These are phyloP conservation scores for Aureobasidium namibiae DNA, from an alignment of 2,329 filamentous ascomycete genomes.

Conservation along the genomic window DNA sequence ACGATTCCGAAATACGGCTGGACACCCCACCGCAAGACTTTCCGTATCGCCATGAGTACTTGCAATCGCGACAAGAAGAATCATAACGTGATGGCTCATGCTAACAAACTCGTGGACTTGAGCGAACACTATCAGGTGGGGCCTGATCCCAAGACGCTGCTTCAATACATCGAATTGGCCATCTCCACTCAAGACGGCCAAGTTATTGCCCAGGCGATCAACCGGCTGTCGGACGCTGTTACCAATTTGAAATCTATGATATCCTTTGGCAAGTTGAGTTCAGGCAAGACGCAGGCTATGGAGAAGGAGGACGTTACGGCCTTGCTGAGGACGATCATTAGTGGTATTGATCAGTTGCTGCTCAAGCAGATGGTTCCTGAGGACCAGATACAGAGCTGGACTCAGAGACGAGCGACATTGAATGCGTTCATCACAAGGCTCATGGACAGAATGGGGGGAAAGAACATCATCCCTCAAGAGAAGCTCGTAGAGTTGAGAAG, in stretches of 20 bases:
- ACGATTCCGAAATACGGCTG: slow-evolving; percentile 30
- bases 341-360: slow-evolving; percentile 24
- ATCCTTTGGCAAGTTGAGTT: slow-evolving; percentile 16
- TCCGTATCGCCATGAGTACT: slow-evolving; percentile 63
- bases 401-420: slow-evolving; percentile 17
- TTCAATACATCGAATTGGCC: slow-evolving; percentile 50
- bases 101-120: slow-evolving; percentile 54
- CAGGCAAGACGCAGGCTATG: not conserved
- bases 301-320: slow-evolving; percentile 16
- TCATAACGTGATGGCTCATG: slow-evolving; percentile 56
- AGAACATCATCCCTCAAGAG: not conserved
- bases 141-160: slow-evolving; percentile 46
- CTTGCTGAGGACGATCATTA: slow-evolving; percentile 20
- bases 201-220: slow-evolving; percentile 21
- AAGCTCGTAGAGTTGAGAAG: slow-evolving; percentile 4
- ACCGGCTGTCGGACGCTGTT: slow-evolving; percentile 19
- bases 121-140: slow-evolving; percentile 44
- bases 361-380: slow-evolving; percentile 18
- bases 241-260: slow-evolving; percentile 19
- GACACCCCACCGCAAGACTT: slow-evolving; percentile 41
- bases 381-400: slow-evolving; percentile 17
- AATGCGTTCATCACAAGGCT: slow-evolving; percentile 15
- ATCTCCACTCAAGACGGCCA: slow-evolving; percentile 32
- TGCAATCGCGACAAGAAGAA: slow-evolving; percentile 74
- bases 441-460: slow-evolving; percentile 10